Evolutionary conservation across 768 basidiomycete genomes (phyloP).

Genomic region (Atractiella rhizophila): DNA sequence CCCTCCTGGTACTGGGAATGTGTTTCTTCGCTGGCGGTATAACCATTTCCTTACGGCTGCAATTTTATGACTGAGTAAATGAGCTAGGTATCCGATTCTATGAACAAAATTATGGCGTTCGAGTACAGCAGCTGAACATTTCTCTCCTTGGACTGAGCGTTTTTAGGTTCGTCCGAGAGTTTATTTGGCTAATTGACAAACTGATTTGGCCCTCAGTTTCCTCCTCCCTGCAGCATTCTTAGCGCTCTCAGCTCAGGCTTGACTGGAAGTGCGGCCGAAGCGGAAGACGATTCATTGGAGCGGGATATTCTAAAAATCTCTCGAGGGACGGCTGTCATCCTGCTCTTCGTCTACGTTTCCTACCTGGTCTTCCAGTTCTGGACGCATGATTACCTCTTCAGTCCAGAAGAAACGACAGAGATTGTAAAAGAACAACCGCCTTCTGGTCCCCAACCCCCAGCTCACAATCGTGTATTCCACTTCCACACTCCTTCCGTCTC

Average conservation of each 20-base stretch:
- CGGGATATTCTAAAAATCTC: conserved; percentile 11
- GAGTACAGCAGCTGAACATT: conserved; percentile 9
- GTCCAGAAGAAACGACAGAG: too few relatives aligned
- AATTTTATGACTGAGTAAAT: background rate
- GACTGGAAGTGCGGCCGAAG: background rate
- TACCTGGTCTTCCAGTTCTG: conserved; percentile 44
- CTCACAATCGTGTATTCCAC: conserved; percentile 4
- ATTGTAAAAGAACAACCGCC: too few relatives aligned
- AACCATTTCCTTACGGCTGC: background rate
- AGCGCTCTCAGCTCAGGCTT: conserved; percentile 6
- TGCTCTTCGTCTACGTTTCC: conserved; percentile 47
- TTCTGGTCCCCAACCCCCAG: background rate
- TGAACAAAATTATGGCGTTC: conserved; percentile 8
- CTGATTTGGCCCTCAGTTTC: background rate
- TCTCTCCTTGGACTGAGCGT: conserved; percentile 4
- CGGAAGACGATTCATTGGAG: background rate
- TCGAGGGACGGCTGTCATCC: conserved; percentile 31
- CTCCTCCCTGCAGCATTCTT: conserved; percentile 3
- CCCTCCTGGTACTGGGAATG: conserved; percentile 60
- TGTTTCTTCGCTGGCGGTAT: conserved; percentile 8
- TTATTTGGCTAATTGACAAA: background rate
- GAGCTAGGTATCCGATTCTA: conserved; percentile 6
- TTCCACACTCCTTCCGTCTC: conserved; percentile 11
- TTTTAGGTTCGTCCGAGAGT: background rate
- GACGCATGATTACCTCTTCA: too few relatives aligned